Percentiles rank a stretch among this genome's conserved stretches.
Conservation (phyloP, 306 rosid genomes). For the Ziziphus jujuba region DNA sequence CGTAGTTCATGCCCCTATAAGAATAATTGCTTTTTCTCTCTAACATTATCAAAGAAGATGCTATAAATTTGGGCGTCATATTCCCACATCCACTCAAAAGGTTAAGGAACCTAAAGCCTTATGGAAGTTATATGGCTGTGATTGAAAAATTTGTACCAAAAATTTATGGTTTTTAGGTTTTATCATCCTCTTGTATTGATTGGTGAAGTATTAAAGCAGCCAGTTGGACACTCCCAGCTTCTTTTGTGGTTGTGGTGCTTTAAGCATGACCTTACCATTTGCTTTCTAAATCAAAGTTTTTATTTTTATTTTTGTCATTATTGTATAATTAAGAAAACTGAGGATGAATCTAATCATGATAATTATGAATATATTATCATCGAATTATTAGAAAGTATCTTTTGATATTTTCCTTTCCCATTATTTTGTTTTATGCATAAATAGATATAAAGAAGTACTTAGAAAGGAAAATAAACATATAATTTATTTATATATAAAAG, state of each 20-base stretch:
- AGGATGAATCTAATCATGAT: no score
- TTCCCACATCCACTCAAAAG: conserved; percentile 27
- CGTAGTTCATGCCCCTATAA: conserved; percentile 2
- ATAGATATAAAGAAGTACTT: no score
- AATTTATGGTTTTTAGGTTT: no score
- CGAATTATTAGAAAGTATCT: no score
- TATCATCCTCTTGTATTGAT: not conserved
- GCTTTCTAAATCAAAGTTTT: no score
- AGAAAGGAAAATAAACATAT: no score
- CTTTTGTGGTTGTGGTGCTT: conserved; percentile 10
- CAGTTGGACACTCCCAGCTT: not conserved
- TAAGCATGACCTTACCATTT: not conserved
- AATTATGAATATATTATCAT: no score
- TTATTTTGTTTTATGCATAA: no score
- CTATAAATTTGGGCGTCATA: conserved; percentile 10
- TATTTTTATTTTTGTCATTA: no score
- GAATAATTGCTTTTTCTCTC: not conserved
- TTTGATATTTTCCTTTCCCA: no score
- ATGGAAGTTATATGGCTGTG: conserved; percentile 12
- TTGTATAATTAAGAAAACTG: no score
- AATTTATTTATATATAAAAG: no score
- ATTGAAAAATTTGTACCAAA: not conserved
- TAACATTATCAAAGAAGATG: conserved; percentile 27
- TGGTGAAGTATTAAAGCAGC: not conserved
- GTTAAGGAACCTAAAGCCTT: conserved; percentile 13